phyloP scores from a whole-genome alignment of 1,284 basidiomycete species.

The Puccinia brachypodii region DNA sequence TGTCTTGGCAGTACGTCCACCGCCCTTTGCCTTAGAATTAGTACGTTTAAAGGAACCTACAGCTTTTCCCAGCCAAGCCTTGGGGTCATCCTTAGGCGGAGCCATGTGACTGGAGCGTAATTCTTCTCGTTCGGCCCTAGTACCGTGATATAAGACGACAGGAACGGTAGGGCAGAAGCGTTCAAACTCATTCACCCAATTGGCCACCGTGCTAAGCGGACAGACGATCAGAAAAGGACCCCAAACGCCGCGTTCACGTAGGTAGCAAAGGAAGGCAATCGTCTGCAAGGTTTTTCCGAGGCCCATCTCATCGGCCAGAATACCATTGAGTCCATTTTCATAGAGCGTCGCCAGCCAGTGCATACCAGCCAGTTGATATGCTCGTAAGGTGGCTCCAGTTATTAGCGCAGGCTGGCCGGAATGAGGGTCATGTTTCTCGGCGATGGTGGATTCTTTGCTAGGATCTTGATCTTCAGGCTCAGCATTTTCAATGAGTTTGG shows the following conservation, averaged over 20 bases:
- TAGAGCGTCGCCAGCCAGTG: conserved; percentile 95
- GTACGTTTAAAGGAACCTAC: not conserved
- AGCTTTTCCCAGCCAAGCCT: conserved; percentile 50
- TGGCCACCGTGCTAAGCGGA: conserved; percentile 85
- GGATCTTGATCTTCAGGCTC: not conserved
- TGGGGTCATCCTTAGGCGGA: conserved; percentile 55
- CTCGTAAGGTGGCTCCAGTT: conserved; percentile 78
- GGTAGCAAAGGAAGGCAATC: conserved; percentile 85
- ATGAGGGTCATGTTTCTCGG: conserved; percentile 15
- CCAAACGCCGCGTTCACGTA: conserved; percentile 72
- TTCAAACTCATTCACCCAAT: conserved; percentile 84
- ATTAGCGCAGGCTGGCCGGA: conserved; percentile 71
- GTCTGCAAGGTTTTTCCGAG: conserved; percentile 90
- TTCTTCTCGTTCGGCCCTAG: conserved; percentile 67
- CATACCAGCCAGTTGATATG: conserved; percentile 90
- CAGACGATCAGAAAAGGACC: conserved; percentile 86
- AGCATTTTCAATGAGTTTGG: conserved; percentile 13
- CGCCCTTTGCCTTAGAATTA: conserved; percentile 49
- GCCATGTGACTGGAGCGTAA: conserved; percentile 49
- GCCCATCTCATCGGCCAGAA: conserved; percentile 89
- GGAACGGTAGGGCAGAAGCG: conserved; percentile 76
- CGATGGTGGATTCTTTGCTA: not conserved
- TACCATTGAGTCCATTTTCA: conserved; percentile 91
- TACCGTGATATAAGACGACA: conserved; percentile 85
- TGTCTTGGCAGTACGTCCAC: conserved; percentile 8